Evolutionary conservation across 1,284 basidiomycete species (phyloP), one percentile per base, ranked within the genome.

Genomic region (Marasmius sp.): DNA sequence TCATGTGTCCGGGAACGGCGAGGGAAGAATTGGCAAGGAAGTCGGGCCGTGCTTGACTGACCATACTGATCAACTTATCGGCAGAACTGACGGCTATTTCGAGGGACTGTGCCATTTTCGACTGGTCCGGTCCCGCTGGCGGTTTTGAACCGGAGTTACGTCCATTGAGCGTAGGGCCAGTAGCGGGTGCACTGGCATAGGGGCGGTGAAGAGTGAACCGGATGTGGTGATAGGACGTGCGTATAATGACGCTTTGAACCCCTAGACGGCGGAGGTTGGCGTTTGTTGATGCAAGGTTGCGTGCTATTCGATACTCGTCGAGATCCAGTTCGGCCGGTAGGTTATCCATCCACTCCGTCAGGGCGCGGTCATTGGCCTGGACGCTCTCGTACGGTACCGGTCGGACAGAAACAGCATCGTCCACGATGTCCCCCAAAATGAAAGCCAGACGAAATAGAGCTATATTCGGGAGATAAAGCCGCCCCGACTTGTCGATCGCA

Each of bases 151-250:
- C 27, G 27, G 27, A 27, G 27, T 27, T 27, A 27, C 27, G 59
- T 10, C 64, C 56, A 22, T 65, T 64, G 39, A 66, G 70, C 47
- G 68, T 58, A 60, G 61, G 69, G 65, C 58, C 70, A 10, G 52
- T 36, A 67, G 61, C 70, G 47, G 60, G 59, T 7, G 74, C 72
- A 63, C 78, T 82, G n/a, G 87, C 88, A 69, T 89, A 92, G 7
- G 91, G 91, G 18, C 91, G 81, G 71, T 93, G 91, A 53, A 93
- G 83, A 27, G 89, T 89, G 72, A 93, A 92, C 52, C 91, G 88
- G 67, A 92, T 90, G 73, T 92, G 90, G 68, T 88, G 85, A 73
- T 86, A 91, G 56, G 87, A 86, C 9, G 85, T 85, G 61, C 88
- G 85, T 65, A 91, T 84, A 70, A 91, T 88, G 55, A 92, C 84